These are phyloP conservation scores for Choiromyces venosus DNA, from an alignment of 495 filamentous ascomycete genomes.

Conservation along the genomic window DNA sequence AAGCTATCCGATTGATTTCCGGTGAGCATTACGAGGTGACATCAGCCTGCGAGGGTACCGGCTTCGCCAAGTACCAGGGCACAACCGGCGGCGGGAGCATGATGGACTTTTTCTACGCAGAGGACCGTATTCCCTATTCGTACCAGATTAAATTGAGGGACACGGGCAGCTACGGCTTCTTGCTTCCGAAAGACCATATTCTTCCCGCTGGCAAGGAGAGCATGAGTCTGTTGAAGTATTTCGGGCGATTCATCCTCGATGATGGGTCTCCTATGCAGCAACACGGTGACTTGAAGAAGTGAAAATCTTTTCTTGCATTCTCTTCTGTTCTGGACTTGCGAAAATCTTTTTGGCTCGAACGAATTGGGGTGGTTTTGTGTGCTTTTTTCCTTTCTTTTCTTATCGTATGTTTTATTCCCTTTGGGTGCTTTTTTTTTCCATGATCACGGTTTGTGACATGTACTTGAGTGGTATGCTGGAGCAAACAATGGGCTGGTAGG, in stretches of 20 bases:
- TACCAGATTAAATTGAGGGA: constrained; percentile 96
- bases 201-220: constrained; percentile 83
- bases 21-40: constrained; percentile 72
- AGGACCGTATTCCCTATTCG: constrained; percentile 70
- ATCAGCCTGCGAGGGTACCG: constrained; percentile 82
- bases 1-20: constrained; percentile 72
- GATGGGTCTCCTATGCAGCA: constrained; percentile 35
- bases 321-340: not conserved
- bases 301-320: not conserved
- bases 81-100: constrained; percentile 69
- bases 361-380: constrained; percentile 1
- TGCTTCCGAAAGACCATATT: constrained; percentile 82
- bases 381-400: constrained; percentile 2
- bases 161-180: constrained; percentile 89
- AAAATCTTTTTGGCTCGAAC: not conserved
- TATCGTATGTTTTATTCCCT: constrained; percentile 7
- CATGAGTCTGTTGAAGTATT: constrained; percentile 70
- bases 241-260: constrained; percentile 66
- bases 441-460: constrained; percentile 17
- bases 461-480: constrained; percentile 1
- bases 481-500: not conserved
- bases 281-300: constrained; percentile 17
- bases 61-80: constrained; percentile 31
- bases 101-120: constrained; percentile 94
- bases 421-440: constrained; percentile 9